Evolutionary conservation across 495 filamentous ascomycete genomes (phyloP).

Genomic region (Penicillium psychrofluorescens): DNA sequence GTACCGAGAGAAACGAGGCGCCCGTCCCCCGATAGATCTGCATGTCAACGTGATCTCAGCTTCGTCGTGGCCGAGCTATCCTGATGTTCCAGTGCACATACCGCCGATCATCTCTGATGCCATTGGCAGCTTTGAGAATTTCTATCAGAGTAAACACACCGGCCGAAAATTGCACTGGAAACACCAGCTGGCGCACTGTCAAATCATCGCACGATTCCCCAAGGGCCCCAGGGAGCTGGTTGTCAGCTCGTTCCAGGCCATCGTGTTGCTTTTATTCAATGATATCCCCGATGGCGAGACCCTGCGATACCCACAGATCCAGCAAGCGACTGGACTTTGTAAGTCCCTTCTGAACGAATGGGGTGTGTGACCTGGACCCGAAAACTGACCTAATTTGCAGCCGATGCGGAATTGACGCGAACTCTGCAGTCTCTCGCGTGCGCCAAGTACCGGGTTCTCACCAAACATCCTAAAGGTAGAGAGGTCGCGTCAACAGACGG

Average conservation of each 20-base stretch:
- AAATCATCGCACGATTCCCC: slow-evolving; percentile 69
- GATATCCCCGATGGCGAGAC: slow-evolving; percentile 46
- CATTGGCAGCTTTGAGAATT: slow-evolving; percentile 64
- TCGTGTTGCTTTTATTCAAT: slow-evolving; percentile 91
- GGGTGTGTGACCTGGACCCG: not conserved
- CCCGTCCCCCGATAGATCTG: slow-evolving; percentile 60
- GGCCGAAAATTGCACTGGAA: slow-evolving; percentile 87
- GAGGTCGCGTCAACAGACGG: slow-evolving; percentile 71
- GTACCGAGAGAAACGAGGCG: slow-evolving; percentile 32
- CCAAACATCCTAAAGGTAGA: slow-evolving; percentile 75
- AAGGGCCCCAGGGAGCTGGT: slow-evolving; percentile 78
- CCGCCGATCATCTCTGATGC: slow-evolving; percentile 63
- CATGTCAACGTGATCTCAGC: slow-evolving; percentile 80
- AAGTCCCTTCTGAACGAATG: slow-evolving; percentile 15
- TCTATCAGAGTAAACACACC: slow-evolving; percentile 81
- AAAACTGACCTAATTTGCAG: slow-evolving; percentile 28
- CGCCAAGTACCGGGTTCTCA: slow-evolving; percentile 77
- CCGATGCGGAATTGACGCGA: slow-evolving; percentile 70
- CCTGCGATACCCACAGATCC: slow-evolving; percentile 63
- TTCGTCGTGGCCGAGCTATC: slow-evolving; percentile 87
- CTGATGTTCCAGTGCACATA: slow-evolving; percentile 68
- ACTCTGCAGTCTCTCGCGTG: slow-evolving; percentile 93
- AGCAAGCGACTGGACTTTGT: slow-evolving; percentile 60
- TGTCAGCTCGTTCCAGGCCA: slow-evolving; percentile 83
- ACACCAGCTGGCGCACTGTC: slow-evolving; percentile 80